These are phyloP conservation scores for Corylus heterophylla DNA, from an alignment of 306 rosid genomes.

Conservation along the genomic window DNA sequence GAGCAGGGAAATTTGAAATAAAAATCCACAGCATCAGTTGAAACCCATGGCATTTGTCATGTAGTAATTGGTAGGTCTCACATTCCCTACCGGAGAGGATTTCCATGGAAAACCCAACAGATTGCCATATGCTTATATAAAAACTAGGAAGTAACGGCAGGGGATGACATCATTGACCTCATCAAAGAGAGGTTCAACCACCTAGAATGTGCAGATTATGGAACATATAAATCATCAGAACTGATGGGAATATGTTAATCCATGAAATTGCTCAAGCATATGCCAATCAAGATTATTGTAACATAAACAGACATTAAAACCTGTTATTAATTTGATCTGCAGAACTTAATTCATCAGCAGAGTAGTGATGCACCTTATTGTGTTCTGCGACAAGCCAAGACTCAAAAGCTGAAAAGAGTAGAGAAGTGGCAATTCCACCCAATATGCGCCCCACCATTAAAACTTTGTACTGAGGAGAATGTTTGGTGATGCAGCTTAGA, in stretches of 20 bases:
- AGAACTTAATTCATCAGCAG: neutral
- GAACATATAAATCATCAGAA: neutral
- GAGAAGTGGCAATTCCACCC: constrained; percentile 97
- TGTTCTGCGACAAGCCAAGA: constrained; percentile 99
- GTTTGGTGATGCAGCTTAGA: constrained; percentile 91
- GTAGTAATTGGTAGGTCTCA: neutral
- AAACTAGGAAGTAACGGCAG: neutral
- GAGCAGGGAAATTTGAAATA: neutral
- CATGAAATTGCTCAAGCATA: neutral
- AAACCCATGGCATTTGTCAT: neutral
- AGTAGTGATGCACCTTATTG: constrained; percentile 66
- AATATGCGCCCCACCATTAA: constrained; percentile 91
- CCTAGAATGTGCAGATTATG: neutral
- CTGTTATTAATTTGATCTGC: neutral
- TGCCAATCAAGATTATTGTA: neutral
- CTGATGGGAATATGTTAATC: neutral
- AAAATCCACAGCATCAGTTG: neutral
- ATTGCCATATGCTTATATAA: constrained; percentile 1
- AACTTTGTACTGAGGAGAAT: constrained; percentile 87
- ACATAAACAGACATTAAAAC: neutral
- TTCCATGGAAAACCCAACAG: constrained; percentile 3
- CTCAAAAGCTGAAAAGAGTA: constrained; percentile 89
- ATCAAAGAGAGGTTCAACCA: neutral
- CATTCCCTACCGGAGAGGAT: neutral
- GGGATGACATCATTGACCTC: neutral